Percentiles rank a stretch among this genome's conserved stretches.
Conservation (phyloP, 2,329 filamentous ascomycete species). For the Penicillium sp. region DNA sequence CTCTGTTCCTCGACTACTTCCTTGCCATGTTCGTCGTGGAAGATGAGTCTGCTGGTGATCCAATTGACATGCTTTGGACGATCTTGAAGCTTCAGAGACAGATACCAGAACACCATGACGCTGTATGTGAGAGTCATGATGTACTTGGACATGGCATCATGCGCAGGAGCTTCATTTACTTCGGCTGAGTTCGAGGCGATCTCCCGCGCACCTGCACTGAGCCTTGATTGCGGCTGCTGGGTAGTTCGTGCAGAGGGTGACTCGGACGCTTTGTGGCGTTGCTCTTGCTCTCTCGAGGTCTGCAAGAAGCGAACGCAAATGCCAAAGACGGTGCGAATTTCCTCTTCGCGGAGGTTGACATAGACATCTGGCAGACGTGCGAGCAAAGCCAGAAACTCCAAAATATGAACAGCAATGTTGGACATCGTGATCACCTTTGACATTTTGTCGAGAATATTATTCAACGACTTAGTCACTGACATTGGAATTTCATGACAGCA, state of each 20-base stretch:
- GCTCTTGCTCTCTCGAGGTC: conserved; percentile 74
- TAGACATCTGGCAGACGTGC: conserved; percentile 82
- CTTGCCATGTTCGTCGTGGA: conserved; percentile 72
- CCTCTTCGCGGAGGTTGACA: conserved; percentile 85
- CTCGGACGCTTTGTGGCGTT: conserved; percentile 39
- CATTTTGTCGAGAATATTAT: conserved; percentile 89
- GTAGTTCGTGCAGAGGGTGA: conserved; percentile 34
- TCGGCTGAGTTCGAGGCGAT: conserved; percentile 34
- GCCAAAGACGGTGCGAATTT: conserved; percentile 91
- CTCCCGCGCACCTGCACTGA: conserved; percentile 49
- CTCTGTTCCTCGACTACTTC: conserved; percentile 87
- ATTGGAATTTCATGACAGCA: conserved; percentile 93
- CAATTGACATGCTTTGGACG: conserved; percentile 81
- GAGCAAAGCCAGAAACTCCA: conserved; percentile 91
- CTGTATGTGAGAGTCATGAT: conserved; percentile 93
- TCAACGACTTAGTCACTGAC: conserved; percentile 81
- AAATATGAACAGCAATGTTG: conserved; percentile 86
- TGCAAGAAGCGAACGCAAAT: conserved; percentile 94
- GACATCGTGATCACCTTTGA: conserved; percentile 93
- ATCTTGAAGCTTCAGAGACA: conserved; percentile 82
- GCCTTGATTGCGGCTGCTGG: conserved; percentile 39
- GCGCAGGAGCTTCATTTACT: conserved; percentile 42
- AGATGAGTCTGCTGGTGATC: conserved; percentile 82
- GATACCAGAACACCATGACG: conserved; percentile 95
- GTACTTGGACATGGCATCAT: conserved; percentile 85